Percentiles rank a stretch among this genome's conserved stretches.
Evolutionary conservation across 352 stramenopile species (phyloP).

Genomic region (Phytopythium litorale): DNA sequence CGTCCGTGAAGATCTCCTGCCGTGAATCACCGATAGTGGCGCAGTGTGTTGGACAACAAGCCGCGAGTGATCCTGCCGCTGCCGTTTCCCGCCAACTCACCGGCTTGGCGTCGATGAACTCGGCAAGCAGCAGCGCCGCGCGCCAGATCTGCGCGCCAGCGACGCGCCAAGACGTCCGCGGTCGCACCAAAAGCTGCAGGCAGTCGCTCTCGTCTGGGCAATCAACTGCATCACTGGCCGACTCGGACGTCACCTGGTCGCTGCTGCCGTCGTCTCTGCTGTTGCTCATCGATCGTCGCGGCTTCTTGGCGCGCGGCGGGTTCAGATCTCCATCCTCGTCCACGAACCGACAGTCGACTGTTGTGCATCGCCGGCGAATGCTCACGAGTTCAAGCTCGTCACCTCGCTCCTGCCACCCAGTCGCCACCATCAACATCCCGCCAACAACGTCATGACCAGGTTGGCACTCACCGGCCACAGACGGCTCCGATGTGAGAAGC

Average conservation of each 20-base stretch:
- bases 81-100: slow-evolving; percentile 2
- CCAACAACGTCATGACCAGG: not conserved
- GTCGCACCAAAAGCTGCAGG: slow-evolving; percentile 17
- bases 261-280: not conserved
- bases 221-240: not conserved
- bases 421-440: not conserved
- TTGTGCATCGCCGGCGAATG: not conserved
- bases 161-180: slow-evolving; percentile 22
- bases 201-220: not conserved
- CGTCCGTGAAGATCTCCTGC: slow-evolving; percentile 22
- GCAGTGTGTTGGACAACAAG: not conserved
- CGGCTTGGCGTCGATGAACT: slow-evolving; percentile 34
- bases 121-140: slow-evolving; percentile 48
- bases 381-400: not conserved
- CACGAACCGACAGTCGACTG: not conserved
- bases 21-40: not conserved
- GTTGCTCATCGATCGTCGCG: slow-evolving; percentile 5
- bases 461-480: not conserved
- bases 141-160: slow-evolving; percentile 49
- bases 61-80: not conserved
- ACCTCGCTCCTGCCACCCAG: not conserved
- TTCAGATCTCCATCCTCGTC: slow-evolving; percentile 24
- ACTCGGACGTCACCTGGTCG: not conserved
- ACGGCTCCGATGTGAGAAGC: not conserved
- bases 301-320: slow-evolving; percentile 14